Evolutionary conservation across 352 stramenopile genomes (phyloP).

Genomic region (Aphanomyces astaci): DNA sequence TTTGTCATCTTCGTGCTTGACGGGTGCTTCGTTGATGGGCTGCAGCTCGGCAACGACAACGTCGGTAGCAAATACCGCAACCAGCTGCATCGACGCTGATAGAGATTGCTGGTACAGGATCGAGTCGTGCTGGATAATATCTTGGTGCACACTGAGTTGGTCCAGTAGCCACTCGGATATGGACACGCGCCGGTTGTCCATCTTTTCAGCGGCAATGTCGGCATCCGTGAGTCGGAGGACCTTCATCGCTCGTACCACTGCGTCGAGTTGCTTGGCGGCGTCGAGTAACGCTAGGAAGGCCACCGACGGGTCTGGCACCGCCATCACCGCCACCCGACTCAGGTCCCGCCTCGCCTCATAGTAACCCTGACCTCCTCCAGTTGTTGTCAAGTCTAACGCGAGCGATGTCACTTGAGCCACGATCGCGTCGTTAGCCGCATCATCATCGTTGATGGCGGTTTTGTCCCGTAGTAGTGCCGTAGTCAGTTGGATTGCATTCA

Average conservation of each 20-base stretch:
- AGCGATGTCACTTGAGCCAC: background rate
- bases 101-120: background rate
- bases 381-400: background rate
- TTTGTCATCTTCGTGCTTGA: background rate
- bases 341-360: background rate
- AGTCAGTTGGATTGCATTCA: background rate
- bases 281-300: background rate
- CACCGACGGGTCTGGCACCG: background rate
- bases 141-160: slow-evolving; percentile 8
- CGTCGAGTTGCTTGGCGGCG: slow-evolving; percentile 9
- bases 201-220: background rate
- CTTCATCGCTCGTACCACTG: background rate
- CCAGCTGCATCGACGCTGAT: background rate
- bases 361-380: too few species aligned
- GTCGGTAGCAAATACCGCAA: background rate
- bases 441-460: too few species aligned
- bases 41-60: background rate
- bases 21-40: background rate
- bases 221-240: background rate
- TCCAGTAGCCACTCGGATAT: slow-evolving; percentile 6
- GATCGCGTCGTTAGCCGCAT: background rate
- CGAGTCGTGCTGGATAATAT: background rate
- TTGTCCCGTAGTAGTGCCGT: background rate
- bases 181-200: background rate
- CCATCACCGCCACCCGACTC: background rate